Conservation (phyloP, 306 rosid species). For the Lithocarpus polystachyus region DNA sequence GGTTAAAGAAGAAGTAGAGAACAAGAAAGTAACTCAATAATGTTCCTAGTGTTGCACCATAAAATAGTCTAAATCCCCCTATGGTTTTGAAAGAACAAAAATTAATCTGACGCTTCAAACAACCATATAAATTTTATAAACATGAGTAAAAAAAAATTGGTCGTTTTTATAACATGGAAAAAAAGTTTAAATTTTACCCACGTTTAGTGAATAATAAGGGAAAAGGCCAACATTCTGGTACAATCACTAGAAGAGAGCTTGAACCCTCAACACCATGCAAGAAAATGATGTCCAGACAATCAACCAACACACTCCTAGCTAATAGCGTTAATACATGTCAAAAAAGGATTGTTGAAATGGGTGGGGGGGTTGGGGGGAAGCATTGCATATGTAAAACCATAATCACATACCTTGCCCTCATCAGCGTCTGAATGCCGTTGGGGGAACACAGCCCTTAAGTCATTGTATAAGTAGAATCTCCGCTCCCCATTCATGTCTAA, state of each 20-base stretch:
- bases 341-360: not conserved
- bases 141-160: no score
- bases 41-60: not conserved
- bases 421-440: slow-evolving; percentile 96
- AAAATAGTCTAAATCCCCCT: not conserved
- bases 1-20: no score
- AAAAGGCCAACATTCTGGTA: not conserved
- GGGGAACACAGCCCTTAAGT: slow-evolving; percentile 88
- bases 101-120: no score
- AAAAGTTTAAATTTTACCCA: no score
- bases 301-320: not conserved
- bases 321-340: not conserved
- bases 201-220: no score
- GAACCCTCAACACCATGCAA: not conserved
- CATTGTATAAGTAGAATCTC: slow-evolving; percentile 86
- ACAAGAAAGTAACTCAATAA: no score
- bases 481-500: slow-evolving; percentile 54
- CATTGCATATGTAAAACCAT: not conserved
- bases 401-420: slow-evolving; percentile 89
- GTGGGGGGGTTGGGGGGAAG: not conserved
- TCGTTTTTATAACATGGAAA: no score
- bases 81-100: no score
- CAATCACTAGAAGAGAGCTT: not conserved
- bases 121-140: no score
- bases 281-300: not conserved